Conservation (phyloP, 148 eudicot genomes). For the Rhododendron simsii region DNA sequence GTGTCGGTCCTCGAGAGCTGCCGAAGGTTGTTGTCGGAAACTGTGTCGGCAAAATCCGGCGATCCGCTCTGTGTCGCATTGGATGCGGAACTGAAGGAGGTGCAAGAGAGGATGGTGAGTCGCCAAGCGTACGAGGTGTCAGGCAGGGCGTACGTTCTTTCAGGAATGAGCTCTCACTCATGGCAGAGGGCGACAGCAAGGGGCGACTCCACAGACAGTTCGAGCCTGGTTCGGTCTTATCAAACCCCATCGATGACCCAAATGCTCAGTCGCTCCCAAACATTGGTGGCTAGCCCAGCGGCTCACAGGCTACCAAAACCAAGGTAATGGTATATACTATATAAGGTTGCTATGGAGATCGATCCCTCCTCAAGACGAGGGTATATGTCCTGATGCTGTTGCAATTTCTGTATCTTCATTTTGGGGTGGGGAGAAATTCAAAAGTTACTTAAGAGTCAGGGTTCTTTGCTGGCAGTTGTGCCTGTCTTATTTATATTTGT, state of each 20-base stretch:
- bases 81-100: conserved; percentile 69
- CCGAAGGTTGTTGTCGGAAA: conserved; percentile 37
- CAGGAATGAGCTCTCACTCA: conserved; percentile 94
- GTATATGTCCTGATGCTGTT: background rate
- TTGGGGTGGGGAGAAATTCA: conserved; percentile 12
- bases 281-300: conserved; percentile 37
- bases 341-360: background rate
- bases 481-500: conserved; percentile 16
- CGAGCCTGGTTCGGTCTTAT: conserved; percentile 51
- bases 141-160: conserved; percentile 77
- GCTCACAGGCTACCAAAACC: conserved; percentile 40
- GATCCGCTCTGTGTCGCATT: conserved; percentile 53
- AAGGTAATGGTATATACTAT: conserved; percentile 24
- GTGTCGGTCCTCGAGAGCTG: conserved; percentile 44
- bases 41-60: conserved; percentile 45
- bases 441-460: background rate
- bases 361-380: background rate
- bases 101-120: conserved; percentile 82
- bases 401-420: background rate
- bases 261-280: conserved; percentile 68
- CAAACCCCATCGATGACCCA: conserved; percentile 68
- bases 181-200: conserved; percentile 90
- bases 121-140: conserved; percentile 74
- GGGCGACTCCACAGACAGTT: conserved; percentile 62
- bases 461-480: conserved; percentile 14